A percentile compares a stretch with the other conserved stretches of the same genome.
phyloP scores from a whole-genome alignment of 306 rosid genomes.

The Psophocarpus tetragonolobus region DNA sequence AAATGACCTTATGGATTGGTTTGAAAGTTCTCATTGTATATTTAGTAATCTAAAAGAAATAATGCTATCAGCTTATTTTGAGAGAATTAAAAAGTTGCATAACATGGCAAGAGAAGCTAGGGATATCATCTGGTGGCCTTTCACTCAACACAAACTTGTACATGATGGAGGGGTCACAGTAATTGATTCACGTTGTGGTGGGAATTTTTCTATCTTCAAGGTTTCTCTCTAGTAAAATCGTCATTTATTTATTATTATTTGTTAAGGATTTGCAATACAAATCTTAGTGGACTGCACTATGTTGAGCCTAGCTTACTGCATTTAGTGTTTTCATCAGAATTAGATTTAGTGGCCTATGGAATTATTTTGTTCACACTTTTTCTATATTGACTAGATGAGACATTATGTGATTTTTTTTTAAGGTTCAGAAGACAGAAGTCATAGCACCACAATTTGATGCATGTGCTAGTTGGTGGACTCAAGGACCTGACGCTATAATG shows the following conservation, averaged over 20 bases:
- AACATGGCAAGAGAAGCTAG: conserved; percentile 85
- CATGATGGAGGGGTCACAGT: conserved; percentile 75
- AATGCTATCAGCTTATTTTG: conserved; percentile 61
- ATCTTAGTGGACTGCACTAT: conserved; percentile 17
- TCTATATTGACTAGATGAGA: conserved; percentile 24
- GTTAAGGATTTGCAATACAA: neutral
- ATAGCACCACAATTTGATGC: conserved; percentile 87
- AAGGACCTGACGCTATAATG: conserved; percentile 87
- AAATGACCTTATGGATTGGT: conserved; percentile 83
- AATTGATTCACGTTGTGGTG: conserved; percentile 96
- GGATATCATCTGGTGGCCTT: conserved; percentile 95
- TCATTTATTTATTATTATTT: conserved; percentile 4
- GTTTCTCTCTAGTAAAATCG: conserved; percentile 52
- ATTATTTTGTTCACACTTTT: neutral
- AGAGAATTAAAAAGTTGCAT: conserved; percentile 64
- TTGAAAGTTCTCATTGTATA: conserved; percentile 49
- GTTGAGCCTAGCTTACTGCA: conserved; percentile 21
- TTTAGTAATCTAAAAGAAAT: conserved; percentile 73
- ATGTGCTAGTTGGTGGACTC: conserved; percentile 99
- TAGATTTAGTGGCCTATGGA: conserved; percentile 10
- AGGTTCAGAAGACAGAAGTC: conserved; percentile 53
- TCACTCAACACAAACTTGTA: conserved; percentile 90
- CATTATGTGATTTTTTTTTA: neutral
- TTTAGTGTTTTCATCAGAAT: conserved; percentile 18
- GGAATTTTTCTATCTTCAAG: conserved; percentile 88